Percentiles rank a stretch among this genome's conserved stretches.
phyloP scores from a whole-genome alignment of 108 stramenopile species.

The Cyclostephanos tholiformis region DNA sequence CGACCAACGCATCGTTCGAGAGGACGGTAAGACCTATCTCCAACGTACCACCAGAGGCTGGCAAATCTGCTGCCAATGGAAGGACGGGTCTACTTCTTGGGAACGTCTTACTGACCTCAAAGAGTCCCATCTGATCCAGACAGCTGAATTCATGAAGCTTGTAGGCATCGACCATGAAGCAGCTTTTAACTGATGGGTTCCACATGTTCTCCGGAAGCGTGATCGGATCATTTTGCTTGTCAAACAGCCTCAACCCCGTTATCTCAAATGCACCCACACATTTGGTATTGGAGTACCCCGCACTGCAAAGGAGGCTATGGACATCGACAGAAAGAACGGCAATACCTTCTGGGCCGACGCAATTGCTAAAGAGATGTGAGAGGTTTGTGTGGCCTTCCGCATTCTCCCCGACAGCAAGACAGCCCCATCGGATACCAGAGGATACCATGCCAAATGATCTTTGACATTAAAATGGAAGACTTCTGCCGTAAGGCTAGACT shows the following conservation, averaged over 20 bases:
- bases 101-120: neutral
- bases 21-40: no score
- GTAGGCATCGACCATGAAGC: neutral
- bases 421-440: neutral
- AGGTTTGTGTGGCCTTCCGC: neutral
- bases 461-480: no score
- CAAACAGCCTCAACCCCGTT: neutral
- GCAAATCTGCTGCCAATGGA: neutral
- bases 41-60: no score
- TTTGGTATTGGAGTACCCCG: neutral
- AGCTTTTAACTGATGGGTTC: neutral
- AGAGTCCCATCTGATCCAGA: neutral
- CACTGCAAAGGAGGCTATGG: neutral
- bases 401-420: neutral
- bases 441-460: neutral
- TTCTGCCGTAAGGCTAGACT: neutral
- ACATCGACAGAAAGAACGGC: neutral
- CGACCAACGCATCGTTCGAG: no score
- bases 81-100: neutral
- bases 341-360: neutral
- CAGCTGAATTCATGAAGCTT: neutral
- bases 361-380: neutral
- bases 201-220: neutral
- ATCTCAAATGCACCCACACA: neutral
- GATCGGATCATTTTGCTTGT: neutral